Base-by-base conservation (phyloP, 2,329 filamentous ascomycete genomes). In the Aureobasidium vineae region DNA sequence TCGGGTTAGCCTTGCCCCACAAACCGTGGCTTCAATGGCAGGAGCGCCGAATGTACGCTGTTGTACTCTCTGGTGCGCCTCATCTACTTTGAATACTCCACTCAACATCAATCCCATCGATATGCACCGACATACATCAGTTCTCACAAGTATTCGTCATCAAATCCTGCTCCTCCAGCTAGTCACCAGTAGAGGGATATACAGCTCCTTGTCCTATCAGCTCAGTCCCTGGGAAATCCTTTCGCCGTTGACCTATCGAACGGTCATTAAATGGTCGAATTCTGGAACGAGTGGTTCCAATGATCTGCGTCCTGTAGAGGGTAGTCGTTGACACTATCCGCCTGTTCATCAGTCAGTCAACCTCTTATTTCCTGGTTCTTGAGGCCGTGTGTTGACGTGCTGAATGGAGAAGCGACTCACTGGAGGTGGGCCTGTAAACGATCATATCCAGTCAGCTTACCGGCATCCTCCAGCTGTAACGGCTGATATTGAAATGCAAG, bases 401-500 rank as follows among this genome's bases (percentile, higher is more conserved):
- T 36, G 3, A 0, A 53, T 3, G 31, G 11, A n/a, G 11, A 5
- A 53, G 26, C 19, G 5, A 10, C 8, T 19, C 31, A 21, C 19
- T 3, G 19, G 6, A 53, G 31, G 19, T 31, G 7, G 50, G 31
- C 8, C 28, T 36, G 2, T 15, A 10, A 53, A 8, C 50, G 19
- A 53, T 15, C 4, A 19, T 21, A 19, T 36, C 5, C 50, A n/a
- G 31, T 52, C 28, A 5, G 28, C 50, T n/a, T 36, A 15, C 26
- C 21, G 15, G 49, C 28, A 52, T 52, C 19, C 47, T 52, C 5
- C 52, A 23, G 10, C 33, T 43, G 7, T 6, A 59, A 59, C 54
- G 54, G 54, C 26, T 31, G 23, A 31, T 59, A 43, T 59, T 15
- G 54, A 33, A 43, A n/a, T 43, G 16, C 40, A 31, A 59, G 54